Conservation (phyloP, 352 stramenopile genomes). For the Globisporangium emineosum region DNA sequence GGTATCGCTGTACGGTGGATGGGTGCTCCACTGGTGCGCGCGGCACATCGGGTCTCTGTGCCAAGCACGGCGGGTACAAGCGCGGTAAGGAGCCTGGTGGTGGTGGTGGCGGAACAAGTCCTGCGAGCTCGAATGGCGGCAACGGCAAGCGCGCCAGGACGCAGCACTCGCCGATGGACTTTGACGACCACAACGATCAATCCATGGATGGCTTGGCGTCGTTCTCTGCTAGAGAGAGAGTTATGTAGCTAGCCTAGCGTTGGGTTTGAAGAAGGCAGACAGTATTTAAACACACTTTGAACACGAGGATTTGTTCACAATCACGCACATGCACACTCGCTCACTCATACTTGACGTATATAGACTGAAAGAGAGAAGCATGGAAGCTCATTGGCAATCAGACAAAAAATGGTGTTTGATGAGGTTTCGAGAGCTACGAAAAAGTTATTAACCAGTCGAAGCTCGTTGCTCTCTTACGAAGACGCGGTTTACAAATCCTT, state of each 20-base stretch:
- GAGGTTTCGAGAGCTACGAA: not conserved
- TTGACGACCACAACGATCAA: not conserved
- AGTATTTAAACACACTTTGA: constrained; percentile 12
- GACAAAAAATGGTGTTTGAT: not conserved
- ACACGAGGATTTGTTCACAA: constrained; percentile 10
- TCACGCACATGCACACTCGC: not conserved
- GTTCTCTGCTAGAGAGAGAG: constrained; percentile 14
- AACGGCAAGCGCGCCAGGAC: constrained; percentile 22
- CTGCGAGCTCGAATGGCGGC: not conserved
- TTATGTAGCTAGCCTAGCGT: not conserved
- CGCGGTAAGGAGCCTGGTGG: constrained; percentile 27
- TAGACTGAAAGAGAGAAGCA: not conserved
- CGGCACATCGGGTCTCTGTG: constrained; percentile 70
- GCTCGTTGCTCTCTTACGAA: not conserved
- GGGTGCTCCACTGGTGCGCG: constrained; percentile 74
- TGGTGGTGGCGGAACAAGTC: not conserved
- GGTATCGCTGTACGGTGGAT: constrained; percentile 74
- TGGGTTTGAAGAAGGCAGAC: not conserved
- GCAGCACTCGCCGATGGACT: constrained; percentile 12
- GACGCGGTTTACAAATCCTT: constrained; percentile 20
- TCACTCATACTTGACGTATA: too few species aligned
- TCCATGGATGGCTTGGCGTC: not conserved
- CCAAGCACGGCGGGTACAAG: constrained; percentile 82
- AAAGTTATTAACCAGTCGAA: not conserved
- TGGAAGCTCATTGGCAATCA: not conserved